These are phyloP conservation scores for Lecanosticta acicola DNA, from an alignment of 2,329 filamentous ascomycete genomes.

Conservation along the genomic window DNA sequence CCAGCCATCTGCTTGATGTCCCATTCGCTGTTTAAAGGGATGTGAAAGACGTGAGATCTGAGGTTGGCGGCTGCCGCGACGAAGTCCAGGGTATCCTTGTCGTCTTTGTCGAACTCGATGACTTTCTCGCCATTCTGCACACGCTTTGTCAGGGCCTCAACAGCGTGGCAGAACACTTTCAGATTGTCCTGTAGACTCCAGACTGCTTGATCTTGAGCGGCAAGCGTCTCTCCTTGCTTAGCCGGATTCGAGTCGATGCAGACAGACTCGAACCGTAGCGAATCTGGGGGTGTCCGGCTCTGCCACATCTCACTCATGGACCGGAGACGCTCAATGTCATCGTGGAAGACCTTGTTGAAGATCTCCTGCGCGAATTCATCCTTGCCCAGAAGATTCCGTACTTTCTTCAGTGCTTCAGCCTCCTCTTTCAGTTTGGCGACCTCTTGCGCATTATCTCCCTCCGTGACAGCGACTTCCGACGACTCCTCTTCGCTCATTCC, in stretches of 20 bases:
- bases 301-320: conserved; percentile 98
- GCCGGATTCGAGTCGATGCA: conserved; percentile 21
- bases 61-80: conserved; percentile 87
- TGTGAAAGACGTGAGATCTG: conserved; percentile 80
- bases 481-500: conserved; percentile 84
- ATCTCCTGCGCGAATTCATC: conserved; percentile 70
- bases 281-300: conserved; percentile 64
- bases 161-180: conserved; percentile 76
- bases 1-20: conserved; percentile 98
- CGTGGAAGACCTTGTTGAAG: conserved; percentile 87
- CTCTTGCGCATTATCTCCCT: conserved; percentile 80
- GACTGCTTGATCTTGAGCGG: conserved; percentile 59
- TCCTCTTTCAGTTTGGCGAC: conserved; percentile 84
- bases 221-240: conserved; percentile 45
- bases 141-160: conserved; percentile 69
- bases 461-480: conserved; percentile 69
- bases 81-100: conserved; percentile 90
- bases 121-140: conserved; percentile 56
- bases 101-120: conserved; percentile 93
- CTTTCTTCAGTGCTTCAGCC: conserved; percentile 73
- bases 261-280: conserved; percentile 62
- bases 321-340: conserved; percentile 74
- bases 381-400: conserved; percentile 74
- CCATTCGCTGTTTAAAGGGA: conserved; percentile 83
- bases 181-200: conserved; percentile 86